These are phyloP conservation scores for Blepharisma undulans DNA, from an alignment of 169 alveolate species.

Conservation along the genomic window DNA sequence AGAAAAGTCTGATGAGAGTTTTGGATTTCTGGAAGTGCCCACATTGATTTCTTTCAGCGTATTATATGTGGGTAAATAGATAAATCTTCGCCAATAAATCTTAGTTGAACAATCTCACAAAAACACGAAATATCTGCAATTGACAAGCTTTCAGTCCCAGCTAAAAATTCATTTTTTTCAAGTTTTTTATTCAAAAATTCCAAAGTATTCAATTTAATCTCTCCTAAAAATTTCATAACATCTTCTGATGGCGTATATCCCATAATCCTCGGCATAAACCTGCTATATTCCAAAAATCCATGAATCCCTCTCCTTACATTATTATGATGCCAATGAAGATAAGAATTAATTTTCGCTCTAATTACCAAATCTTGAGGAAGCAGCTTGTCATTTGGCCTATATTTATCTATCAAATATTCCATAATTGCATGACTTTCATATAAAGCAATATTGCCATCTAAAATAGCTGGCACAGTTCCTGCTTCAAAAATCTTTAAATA, in stretches of 20 bases:
- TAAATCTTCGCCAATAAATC: slow-evolving; percentile 32
- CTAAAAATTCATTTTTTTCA: slow-evolving; percentile 19
- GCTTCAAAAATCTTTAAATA: slow-evolving; percentile 47
- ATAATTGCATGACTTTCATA: slow-evolving; percentile 64
- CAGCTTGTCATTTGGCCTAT: slow-evolving; percentile 38
- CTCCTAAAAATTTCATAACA: neutral
- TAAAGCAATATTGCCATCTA: slow-evolving; percentile 42
- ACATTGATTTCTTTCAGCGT: slow-evolving; percentile 20
- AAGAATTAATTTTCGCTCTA: neutral
- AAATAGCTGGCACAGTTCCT: slow-evolving; percentile 54
- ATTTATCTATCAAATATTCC: slow-evolving; percentile 41
- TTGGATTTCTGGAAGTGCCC: neutral
- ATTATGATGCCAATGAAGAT: slow-evolving; percentile 21
- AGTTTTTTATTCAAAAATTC: slow-evolving; percentile 1
- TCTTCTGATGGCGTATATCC: neutral
- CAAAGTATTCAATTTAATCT: neutral
- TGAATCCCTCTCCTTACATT: slow-evolving; percentile 11
- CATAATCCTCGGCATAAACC: neutral
- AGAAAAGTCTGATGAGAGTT: neutral
- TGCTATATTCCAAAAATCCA: neutral
- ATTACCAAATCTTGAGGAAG: neutral
- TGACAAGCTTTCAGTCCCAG: slow-evolving; percentile 29
- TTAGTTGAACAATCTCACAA: slow-evolving; percentile 36
- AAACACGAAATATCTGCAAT: slow-evolving; percentile 43
- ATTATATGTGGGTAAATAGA: slow-evolving; percentile 30